Evolutionary conservation across 2,329 filamentous ascomycete genomes (phyloP).

Genomic region (Colletotrichum camelliae): DNA sequence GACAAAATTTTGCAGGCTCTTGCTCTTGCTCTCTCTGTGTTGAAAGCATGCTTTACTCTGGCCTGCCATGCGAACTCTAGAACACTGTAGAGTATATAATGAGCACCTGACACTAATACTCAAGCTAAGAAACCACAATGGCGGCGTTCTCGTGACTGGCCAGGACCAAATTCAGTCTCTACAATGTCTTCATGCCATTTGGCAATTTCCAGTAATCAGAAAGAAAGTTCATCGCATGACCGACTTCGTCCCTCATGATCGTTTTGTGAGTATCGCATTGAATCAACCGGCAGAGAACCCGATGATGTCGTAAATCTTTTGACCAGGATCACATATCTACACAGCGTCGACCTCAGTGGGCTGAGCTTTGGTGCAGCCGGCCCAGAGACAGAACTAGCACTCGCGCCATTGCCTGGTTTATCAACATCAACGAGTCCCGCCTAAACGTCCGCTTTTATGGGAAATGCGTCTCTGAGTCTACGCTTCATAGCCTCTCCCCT

Average conservation of each 20-base stretch:
- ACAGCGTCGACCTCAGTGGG: background rate
- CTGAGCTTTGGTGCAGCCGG: no score
- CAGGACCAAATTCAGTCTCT: background rate
- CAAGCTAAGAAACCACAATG: background rate
- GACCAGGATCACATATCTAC: background rate
- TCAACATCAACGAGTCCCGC: background rate
- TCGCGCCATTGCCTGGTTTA: no score
- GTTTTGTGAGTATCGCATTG: background rate
- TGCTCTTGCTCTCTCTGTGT: background rate
- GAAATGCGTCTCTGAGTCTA: background rate
- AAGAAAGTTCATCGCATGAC: no score
- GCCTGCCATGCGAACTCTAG: no score
- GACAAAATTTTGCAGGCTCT: no score
- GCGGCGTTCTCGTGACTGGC: no score
- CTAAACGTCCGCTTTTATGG: background rate
- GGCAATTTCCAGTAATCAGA: background rate
- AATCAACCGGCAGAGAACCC: background rate
- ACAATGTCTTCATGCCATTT: background rate
- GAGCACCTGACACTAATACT: background rate
- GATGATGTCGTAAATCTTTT: accelerated
- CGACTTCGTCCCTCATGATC: background rate
- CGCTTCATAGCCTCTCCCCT: background rate
- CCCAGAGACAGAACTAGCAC: no score
- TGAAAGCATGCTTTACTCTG: no score
- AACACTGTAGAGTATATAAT: background rate